Evolutionary conservation across 441 rosid genomes (phyloP), one percentile per base, ranked within the genome.

Genomic region (Francoa sonchifolia): DNA sequence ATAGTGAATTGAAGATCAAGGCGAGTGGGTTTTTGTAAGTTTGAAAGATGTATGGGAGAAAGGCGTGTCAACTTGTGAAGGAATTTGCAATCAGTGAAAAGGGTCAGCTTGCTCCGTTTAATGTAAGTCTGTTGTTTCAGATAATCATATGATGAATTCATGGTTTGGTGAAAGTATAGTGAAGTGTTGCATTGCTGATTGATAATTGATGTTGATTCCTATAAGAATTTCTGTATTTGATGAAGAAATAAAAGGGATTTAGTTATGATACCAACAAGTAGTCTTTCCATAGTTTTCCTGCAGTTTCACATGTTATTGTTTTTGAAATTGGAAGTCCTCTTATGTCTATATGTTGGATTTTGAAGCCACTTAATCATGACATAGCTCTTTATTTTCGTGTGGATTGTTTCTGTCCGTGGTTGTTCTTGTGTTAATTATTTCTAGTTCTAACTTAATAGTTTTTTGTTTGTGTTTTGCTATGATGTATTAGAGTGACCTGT

Each of bases 81-180:
- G 94, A 87, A 26, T 51, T 77, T 11, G 69, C 77, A 0, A 52
- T 49, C 4, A 54, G 82, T 2, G 95, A 80, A 27, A 83, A 78
- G 33, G 89, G 82, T 2, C 90, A 80, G 58, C 74, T 81, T 50
- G 70, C 69, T 53, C 64, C 65, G 42, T 83, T 80, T 56, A 79
- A 81, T 44, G 93, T 74, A 65, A 60, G 75, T 16, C 8, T 19
- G 17, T 0, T 3, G 12, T 0, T 19, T 27, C n/a, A n/a, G n/a
- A n/a, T n/a, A n/a, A n/a, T n/a, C n/a, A n/a, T n/a, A n/a, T n/a
- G n/a, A n/a, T n/a, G n/a, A n/a, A n/a, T n/a, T n/a, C n/a, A n/a
- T n/a, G n/a, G n/a, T n/a, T n/a, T n/a, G n/a, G n/a, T n/a, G n/a
- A n/a, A n/a, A n/a, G n/a, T n/a, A n/a, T n/a, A n/a, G n/a, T n/a